Evolutionary conservation across 495 filamentous ascomycete genomes (phyloP), one percentile per base, ranked within the genome.

Genomic region (Podospora pseudocomata): DNA sequence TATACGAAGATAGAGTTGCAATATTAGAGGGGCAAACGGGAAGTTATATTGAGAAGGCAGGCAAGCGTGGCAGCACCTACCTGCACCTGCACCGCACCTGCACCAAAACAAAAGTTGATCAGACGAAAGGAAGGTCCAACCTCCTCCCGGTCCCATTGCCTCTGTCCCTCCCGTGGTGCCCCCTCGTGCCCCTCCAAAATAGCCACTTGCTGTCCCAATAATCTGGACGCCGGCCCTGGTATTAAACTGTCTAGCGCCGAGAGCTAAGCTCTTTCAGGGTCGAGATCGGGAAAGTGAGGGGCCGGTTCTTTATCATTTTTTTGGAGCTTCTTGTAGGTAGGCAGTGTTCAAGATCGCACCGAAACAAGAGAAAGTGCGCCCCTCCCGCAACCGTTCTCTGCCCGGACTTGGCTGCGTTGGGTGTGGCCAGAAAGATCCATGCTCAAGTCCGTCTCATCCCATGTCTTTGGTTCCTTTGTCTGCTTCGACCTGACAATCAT

Each of bases 1-100:
- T 58, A 58, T 58, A 58, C 23, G 39, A 58, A 19, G 18, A 9
- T 58, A 58, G 55, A 58, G 55, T 58, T n/a, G 55, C 18, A 58
- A 58, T 58, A 58, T 20, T 20, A 26, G 55, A 58, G 55, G 55
- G 55, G 55, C 55, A 58, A 58, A 26, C n/a, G 19, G 39, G 39
- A 49, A 49, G 39, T 49, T 49, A 49, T 49, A 49, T 49, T 49
- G 39, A 49, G 39, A 49, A 49, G 39, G 39, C 39, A 49, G 15
- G 39, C 39, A 49, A 49, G 39, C 39, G 39, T 49, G 39, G 39
- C 39, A 49, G 7, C 39, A 49, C 23, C 23, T 23, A 49, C 15
- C 30, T 32, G 30, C 30, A 32, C 30, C 30, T 32, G 30, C 39
- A 23, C 23, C 13, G 39, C 39, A 49, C 39, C 39, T 49, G 39